phyloP scores from a whole-genome alignment of 768 basidiomycete genomes.

The Psilocybe tampanensis region DNA sequence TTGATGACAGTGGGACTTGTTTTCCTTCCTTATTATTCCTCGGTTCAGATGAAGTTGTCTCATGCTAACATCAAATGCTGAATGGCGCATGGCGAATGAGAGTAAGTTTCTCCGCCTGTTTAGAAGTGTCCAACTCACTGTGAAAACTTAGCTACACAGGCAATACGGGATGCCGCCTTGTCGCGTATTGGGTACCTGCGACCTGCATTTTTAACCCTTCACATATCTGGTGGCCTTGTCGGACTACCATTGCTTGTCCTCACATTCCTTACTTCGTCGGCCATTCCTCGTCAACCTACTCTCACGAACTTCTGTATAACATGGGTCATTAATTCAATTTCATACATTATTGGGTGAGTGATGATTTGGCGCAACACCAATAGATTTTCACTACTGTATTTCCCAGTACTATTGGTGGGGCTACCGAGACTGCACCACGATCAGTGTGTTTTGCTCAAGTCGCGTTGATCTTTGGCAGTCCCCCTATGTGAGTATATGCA shows the following conservation, averaged over 20 bases:
- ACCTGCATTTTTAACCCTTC: conserved; percentile 45
- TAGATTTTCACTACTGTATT: neutral
- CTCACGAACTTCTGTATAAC: conserved; percentile 61
- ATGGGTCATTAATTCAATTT: conserved; percentile 57
- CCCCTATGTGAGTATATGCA: conserved; percentile 48
- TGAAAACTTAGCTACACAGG: neutral
- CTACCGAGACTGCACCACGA: conserved; percentile 23
- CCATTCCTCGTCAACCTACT: conserved; percentile 47
- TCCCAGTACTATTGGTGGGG: conserved; percentile 17
- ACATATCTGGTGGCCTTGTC: conserved; percentile 54
- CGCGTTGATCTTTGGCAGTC: conserved; percentile 51
- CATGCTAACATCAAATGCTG: conserved; percentile 6
- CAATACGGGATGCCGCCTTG: conserved; percentile 6
- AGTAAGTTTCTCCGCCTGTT: neutral
- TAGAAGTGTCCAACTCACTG: neutral
- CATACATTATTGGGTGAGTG: conserved; percentile 53
- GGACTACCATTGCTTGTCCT: conserved; percentile 50
- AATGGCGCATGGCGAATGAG: conserved; percentile 10
- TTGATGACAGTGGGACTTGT: neutral
- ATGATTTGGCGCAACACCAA: neutral
- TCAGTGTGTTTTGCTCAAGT: conserved; percentile 52
- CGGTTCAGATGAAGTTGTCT: neutral
- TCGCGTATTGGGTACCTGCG: conserved; percentile 30
- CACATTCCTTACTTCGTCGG: conserved; percentile 45
- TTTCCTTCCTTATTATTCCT: neutral